Conservation (phyloP, 208 protist species). For the Leishmania tarentolae region DNA sequence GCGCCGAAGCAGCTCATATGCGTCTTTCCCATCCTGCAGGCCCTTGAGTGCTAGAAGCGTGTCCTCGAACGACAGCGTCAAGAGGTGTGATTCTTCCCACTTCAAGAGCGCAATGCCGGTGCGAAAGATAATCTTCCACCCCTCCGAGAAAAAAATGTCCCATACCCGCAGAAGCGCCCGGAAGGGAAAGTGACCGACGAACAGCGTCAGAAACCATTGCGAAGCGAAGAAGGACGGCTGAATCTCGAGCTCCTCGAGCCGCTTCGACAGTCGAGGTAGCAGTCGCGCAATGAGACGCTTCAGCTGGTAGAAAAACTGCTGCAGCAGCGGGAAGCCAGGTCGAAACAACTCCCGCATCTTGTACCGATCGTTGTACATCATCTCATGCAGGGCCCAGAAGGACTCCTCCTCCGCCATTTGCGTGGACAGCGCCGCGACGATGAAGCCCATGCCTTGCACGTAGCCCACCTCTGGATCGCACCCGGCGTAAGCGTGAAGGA, state of each 20-base stretch:
- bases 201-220: conserved; percentile 94
- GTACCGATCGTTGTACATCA: conserved; percentile 89
- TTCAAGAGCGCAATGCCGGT: conserved; percentile 88
- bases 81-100: conserved; percentile 83
- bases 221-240: conserved; percentile 91
- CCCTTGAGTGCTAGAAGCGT: conserved; percentile 79
- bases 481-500: conserved; percentile 91
- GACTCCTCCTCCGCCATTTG: conserved; percentile 92
- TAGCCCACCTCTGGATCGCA: conserved; percentile 93
- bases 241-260: conserved; percentile 72
- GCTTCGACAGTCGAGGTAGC: conserved; percentile 76
- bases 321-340: conserved; percentile 90
- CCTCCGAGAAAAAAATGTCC: conserved; percentile 93
- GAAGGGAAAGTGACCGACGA: conserved; percentile 91
- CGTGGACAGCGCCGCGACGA: conserved; percentile 87
- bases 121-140: conserved; percentile 94
- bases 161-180: conserved; percentile 88
- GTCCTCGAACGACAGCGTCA: conserved; percentile 77
- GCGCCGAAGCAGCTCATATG: conserved; percentile 69
- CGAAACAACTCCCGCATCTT: conserved; percentile 87
- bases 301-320: conserved; percentile 91
- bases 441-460: conserved; percentile 94
- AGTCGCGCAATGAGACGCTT: conserved; percentile 74
- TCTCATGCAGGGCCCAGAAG: conserved; percentile 90
- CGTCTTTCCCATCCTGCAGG: conserved; percentile 86